Conservation (phyloP, 1,284 basidiomycete species). For the Sparassis latifolia region DNA sequence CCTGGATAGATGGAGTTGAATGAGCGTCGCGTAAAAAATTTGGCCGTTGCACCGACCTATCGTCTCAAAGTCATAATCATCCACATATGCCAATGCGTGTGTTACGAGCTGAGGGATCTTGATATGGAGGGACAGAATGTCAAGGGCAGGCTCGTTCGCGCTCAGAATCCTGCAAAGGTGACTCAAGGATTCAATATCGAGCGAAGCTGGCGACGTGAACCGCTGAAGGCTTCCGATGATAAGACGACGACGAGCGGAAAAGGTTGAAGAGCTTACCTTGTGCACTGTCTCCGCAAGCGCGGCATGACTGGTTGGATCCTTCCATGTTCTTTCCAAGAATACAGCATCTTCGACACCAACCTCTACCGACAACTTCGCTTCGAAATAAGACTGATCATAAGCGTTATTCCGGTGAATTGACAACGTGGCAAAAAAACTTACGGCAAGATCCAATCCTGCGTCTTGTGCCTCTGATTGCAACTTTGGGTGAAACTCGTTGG, state of each 20-base stretch:
- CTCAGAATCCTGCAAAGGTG: constrained; percentile 60
- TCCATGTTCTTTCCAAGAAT: constrained; percentile 52
- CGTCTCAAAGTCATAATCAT: constrained; percentile 70
- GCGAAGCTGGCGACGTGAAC: constrained; percentile 41
- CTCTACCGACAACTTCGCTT: constrained; percentile 54
- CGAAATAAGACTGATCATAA: constrained; percentile 46
- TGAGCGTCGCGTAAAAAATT: too few relatives aligned
- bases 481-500: constrained; percentile 41
- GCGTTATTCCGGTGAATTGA: not conserved
- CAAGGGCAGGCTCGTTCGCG: constrained; percentile 48
- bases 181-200: constrained; percentile 62
- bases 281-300: constrained; percentile 49
- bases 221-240: constrained; percentile 32
- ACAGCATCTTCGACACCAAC: constrained; percentile 42
- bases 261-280: constrained; percentile 36
- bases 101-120: constrained; percentile 57
- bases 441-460: constrained; percentile 45
- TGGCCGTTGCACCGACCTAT: constrained; percentile 46
- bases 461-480: constrained; percentile 55
- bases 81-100: constrained; percentile 53
- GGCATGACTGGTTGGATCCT: constrained; percentile 54
- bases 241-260: not conserved
- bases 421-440: constrained; percentile 21
- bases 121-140: constrained; percentile 65
- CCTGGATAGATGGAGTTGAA: constrained; percentile 34